These are phyloP conservation scores for Schizothecium vesticola DNA, from an alignment of 495 filamentous ascomycete species.

Conservation along the genomic window DNA sequence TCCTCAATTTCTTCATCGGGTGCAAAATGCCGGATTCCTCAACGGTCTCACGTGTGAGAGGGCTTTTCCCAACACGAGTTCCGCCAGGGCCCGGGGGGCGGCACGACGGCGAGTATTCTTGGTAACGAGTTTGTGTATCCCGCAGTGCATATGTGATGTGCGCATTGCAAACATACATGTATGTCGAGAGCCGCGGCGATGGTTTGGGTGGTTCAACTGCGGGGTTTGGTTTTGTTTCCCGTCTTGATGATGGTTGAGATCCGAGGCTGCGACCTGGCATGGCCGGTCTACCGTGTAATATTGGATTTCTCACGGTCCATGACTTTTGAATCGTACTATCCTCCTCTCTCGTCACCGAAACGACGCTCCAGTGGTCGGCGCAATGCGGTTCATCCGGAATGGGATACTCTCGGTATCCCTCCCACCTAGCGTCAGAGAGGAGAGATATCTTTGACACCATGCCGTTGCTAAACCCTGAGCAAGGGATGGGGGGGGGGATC, in stretches of 20 bases:
- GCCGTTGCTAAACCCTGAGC: neutral
- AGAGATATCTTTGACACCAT: neutral
- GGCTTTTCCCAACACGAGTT: neutral
- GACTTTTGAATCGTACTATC: too few relatives aligned
- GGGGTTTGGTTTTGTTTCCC: constrained; percentile 9
- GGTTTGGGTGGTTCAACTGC: neutral
- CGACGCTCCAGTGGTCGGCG: neutral
- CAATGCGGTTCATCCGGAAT: neutral
- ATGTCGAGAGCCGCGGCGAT: neutral
- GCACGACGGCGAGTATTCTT: neutral
- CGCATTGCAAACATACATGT: constrained; percentile 1
- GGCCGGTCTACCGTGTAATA: neutral
- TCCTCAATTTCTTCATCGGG: neutral
- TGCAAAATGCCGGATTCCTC: neutral
- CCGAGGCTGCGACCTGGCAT: neutral
- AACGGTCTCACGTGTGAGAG: neutral
- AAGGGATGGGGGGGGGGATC: neutral
- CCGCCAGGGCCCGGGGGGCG: neutral
- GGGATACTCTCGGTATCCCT: neutral
- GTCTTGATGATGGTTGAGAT: neutral
- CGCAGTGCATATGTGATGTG: neutral
- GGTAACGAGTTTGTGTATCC: neutral
- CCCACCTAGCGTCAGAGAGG: neutral
- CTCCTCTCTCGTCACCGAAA: too few relatives aligned
- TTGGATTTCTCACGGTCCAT: neutral